These are phyloP conservation scores for Ascosphaera aggregata DNA, from an alignment of 2,329 filamentous ascomycete genomes.

Conservation along the genomic window DNA sequence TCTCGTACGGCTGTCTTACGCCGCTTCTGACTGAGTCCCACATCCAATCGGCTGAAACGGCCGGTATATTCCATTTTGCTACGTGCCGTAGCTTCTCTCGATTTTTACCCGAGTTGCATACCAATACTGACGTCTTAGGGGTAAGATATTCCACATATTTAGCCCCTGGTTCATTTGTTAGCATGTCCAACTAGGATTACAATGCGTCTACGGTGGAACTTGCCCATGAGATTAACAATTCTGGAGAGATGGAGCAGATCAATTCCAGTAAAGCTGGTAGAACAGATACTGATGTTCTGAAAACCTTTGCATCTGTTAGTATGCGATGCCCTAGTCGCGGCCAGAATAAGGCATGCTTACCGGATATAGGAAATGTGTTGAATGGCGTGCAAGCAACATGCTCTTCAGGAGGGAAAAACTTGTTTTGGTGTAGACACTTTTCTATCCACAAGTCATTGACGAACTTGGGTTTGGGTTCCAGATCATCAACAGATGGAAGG, in stretches of 20 bases:
- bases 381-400: slow-evolving; percentile 62
- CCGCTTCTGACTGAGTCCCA: slow-evolving; percentile 47
- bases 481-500: slow-evolving; percentile 17
- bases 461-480: slow-evolving; percentile 18
- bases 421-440: slow-evolving; percentile 56
- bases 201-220: background rate
- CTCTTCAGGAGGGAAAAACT: slow-evolving; percentile 41
- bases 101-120: slow-evolving; percentile 39
- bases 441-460: slow-evolving; percentile 93
- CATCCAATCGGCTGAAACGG: slow-evolving; percentile 66
- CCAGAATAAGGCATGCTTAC: slow-evolving; percentile 11
- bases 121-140: slow-evolving; percentile 45
- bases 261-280: slow-evolving; percentile 61
- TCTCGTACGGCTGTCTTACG: slow-evolving; percentile 23
- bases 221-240: slow-evolving; percentile 46
- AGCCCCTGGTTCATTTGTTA: slow-evolving; percentile 29
- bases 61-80: slow-evolving; percentile 48
- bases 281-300: slow-evolving; percentile 39
- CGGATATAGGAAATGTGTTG: slow-evolving; percentile 39
- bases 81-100: slow-evolving; percentile 62
- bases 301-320: slow-evolving; percentile 33
- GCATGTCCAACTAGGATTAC: slow-evolving; percentile 2
- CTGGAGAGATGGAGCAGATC: slow-evolving; percentile 71
- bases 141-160: slow-evolving; percentile 59
- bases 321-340: background rate